Conservation (phyloP, 192 early-diverging fungal species). For the Podila epigama region DNA sequence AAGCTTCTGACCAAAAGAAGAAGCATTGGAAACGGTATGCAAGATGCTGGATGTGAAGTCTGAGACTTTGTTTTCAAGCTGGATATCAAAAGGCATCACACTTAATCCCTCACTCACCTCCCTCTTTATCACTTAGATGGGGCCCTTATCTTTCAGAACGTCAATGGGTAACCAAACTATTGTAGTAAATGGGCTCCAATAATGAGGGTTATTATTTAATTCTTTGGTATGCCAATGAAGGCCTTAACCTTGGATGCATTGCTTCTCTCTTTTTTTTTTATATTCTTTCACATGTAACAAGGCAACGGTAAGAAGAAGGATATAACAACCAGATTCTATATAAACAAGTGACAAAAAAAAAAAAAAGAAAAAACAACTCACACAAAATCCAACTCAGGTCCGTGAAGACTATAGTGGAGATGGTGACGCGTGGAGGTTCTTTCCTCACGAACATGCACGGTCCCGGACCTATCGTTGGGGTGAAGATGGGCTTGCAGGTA, state of each 20-base stretch:
- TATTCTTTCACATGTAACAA: background rate
- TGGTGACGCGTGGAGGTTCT: conserved; percentile 40
- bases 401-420: conserved; percentile 44
- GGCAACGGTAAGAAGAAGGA: conserved; percentile 3
- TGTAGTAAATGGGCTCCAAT: background rate
- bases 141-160: conserved; percentile 47
- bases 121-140: conserved; percentile 20
- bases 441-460: conserved; percentile 44
- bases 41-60: no score
- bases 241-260: background rate
- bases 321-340: no score
- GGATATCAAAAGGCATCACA: background rate
- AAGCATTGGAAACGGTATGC: conserved; percentile 46
- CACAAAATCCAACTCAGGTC: background rate
- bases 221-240: no score
- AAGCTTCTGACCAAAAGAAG: conserved; percentile 7
- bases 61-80: background rate
- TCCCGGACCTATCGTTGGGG: conserved; percentile 46
- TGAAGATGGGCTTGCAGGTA: conserved; percentile 36
- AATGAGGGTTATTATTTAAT: background rate
- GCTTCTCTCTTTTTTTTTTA: background rate
- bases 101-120: background rate
- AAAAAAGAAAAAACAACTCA: background rate
- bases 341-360: no score
- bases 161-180: conserved; percentile 31